Percentiles rank a stretch among this genome's conserved stretches.
Conservation (phyloP, 805 yeast species). For the Scheffersomyces coipomensis region DNA sequence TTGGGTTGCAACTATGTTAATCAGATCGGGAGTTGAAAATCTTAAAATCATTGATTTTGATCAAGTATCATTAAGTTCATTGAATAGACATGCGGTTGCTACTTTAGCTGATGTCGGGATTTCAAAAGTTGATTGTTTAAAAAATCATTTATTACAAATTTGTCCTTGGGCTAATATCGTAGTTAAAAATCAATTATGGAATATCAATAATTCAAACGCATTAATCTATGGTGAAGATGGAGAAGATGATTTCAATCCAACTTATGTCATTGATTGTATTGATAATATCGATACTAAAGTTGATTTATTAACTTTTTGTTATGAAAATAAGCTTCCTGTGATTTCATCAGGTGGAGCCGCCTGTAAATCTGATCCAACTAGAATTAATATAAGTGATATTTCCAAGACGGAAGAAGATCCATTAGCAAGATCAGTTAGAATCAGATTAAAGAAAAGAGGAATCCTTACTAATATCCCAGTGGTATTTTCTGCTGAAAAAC, state of each 20-base stretch:
- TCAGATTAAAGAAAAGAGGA: conserved; percentile 79
- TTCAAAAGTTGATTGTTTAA: conserved; percentile 81
- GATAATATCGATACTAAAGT: conserved; percentile 97
- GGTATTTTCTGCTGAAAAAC: conserved; percentile 92
- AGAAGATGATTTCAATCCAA: conserved; percentile 49
- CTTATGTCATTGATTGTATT: conserved; percentile 88
- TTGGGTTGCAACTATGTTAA: conserved; percentile 89
- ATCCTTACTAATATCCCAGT: conserved; percentile 76
- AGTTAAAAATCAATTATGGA: conserved; percentile 77
- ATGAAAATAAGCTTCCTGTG: conserved; percentile 59
- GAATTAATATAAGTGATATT: conserved; percentile 86
- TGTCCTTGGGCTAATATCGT: conserved; percentile 96
- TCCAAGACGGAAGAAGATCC: conserved; percentile 93
- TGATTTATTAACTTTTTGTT: conserved; percentile 76
- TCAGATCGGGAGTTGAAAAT: conserved; percentile 83
- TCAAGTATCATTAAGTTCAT: conserved; percentile 88
- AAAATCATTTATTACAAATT: conserved; percentile 60
- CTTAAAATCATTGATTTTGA: conserved; percentile 89
- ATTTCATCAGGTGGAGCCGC: conserved; percentile 97
- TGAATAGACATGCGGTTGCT: conserved; percentile 95
- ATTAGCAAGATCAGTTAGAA: conserved; percentile 79
- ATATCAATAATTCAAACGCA: conserved; percentile 58
- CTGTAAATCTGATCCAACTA: conserved; percentile 90
- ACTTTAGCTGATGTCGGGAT: conserved; percentile 89
- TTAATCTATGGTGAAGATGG: conserved; percentile 42